These are phyloP conservation scores for Myriosclerotinia duriaeana DNA, from an alignment of 2,329 filamentous ascomycete genomes.

Conservation along the genomic window DNA sequence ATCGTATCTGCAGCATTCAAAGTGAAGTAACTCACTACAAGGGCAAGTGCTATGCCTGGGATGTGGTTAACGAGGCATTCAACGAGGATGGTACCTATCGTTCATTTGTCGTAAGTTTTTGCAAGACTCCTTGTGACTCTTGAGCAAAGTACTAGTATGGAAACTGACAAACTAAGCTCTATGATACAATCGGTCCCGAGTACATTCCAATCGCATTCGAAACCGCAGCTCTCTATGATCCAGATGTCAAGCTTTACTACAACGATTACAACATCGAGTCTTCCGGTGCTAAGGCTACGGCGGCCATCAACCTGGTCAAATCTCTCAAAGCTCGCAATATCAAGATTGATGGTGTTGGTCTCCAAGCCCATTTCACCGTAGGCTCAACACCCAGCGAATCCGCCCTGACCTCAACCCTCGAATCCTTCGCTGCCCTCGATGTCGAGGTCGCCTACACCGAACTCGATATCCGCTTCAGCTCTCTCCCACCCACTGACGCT, in stretches of 20 bases:
- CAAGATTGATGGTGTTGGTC: slow-evolving; percentile 61
- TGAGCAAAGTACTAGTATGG: background rate
- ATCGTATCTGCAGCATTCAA: slow-evolving; percentile 45
- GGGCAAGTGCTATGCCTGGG: slow-evolving; percentile 62
- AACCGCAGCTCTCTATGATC: slow-evolving; percentile 34
- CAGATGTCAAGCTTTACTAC: slow-evolving; percentile 38
- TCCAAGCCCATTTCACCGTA: slow-evolving; percentile 62
- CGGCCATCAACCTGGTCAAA: slow-evolving; percentile 47
- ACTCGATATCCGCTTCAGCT: slow-evolving; percentile 55
- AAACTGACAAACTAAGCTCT: slow-evolving; percentile 9
- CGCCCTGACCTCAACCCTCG: slow-evolving; percentile 48
- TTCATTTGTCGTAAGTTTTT: slow-evolving; percentile 49
- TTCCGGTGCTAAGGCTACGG: slow-evolving; percentile 48
- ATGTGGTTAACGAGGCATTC: slow-evolving; percentile 66
- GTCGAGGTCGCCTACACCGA: slow-evolving; percentile 63
- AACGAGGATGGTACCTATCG: slow-evolving; percentile 58
- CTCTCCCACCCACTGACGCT: slow-evolving; percentile 47
- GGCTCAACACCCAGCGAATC: slow-evolving; percentile 51
- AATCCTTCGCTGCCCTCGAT: slow-evolving; percentile 52
- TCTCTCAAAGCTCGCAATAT: slow-evolving; percentile 50
- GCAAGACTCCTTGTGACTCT: slow-evolving; percentile 44
- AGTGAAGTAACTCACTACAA: slow-evolving; percentile 59
- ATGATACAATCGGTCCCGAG: slow-evolving; percentile 50
- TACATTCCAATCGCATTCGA: slow-evolving; percentile 44
- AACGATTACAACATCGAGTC: slow-evolving; percentile 66